Conservation (phyloP, 345 rosid genomes). For the Combretum micranthum region DNA sequence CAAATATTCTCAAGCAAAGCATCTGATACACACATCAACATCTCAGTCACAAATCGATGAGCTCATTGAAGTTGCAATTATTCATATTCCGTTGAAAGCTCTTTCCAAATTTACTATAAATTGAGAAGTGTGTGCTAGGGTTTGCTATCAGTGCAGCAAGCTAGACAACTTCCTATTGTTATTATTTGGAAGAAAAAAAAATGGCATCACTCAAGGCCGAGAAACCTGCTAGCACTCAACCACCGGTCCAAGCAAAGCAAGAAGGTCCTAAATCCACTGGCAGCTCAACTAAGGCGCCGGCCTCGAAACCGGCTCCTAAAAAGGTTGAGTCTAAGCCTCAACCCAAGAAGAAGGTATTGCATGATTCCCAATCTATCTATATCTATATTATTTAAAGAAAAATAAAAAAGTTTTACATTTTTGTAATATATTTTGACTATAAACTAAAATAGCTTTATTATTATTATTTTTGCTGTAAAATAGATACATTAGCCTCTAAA, state of each 20-base stretch:
- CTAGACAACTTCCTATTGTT: neutral
- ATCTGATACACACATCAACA: constrained; percentile 21
- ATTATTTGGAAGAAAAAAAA: neutral
- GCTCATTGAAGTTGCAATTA: constrained; percentile 22
- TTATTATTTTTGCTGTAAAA: too few relatives aligned
- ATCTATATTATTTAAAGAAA: too few relatives aligned
- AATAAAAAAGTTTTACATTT: too few relatives aligned
- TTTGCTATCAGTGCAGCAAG: constrained; percentile 2
- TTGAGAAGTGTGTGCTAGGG: too few relatives aligned
- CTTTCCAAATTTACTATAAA: too few relatives aligned
- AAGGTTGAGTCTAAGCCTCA: constrained; percentile 43
- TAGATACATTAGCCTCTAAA: too few relatives aligned
- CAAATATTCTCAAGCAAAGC: constrained; percentile 19
- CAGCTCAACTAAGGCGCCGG: constrained; percentile 23
- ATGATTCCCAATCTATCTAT: neutral
- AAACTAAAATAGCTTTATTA: too few relatives aligned
- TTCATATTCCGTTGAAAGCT: constrained; percentile 10
- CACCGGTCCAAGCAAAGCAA: constrained; percentile 28
- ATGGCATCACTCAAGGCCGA: constrained; percentile 54
- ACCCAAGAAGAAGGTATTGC: constrained; percentile 44
- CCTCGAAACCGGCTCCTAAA: constrained; percentile 31
- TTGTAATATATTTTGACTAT: too few relatives aligned
- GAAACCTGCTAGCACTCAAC: constrained; percentile 33
- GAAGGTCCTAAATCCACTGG: constrained; percentile 18
- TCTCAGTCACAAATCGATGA: constrained; percentile 7